Base-by-base conservation (phyloP, 2,329 filamentous ascomycete genomes). In the Colletotrichum sp. region DNA sequence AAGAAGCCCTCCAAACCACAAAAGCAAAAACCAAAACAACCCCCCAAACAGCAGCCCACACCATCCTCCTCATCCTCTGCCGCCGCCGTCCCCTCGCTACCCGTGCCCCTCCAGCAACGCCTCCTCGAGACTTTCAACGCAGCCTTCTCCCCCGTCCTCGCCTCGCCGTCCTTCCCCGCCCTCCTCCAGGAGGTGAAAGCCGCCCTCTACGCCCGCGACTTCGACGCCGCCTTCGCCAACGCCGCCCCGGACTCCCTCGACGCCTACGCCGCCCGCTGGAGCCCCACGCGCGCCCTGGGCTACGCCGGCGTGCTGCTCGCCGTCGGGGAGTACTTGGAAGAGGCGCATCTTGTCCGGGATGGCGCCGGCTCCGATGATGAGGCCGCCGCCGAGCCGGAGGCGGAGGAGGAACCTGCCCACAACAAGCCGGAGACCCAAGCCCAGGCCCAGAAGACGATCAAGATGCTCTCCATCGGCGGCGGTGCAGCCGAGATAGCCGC, bases 181-280 rank as follows among this genome's bases (percentile, higher is more conserved):
- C 84, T 92, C 5, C 89, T 98, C 25, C 96, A 98, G 81, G 91
- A 93, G 68, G 91, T 98, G 77, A 99, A 98, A 84, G 89, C 92
- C 9, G 95, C 96, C 78, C 89, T 99, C 10, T 98, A 94, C 83
- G 93, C 94, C 74, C 92, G 97, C 36, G 95, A 98, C 83, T 98
- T 98, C 84, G 89, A 89, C 15, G 86, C 88, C 18, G 96, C 96
- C 0, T 99, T 98, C 85, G 92, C 92, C 1, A 89, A 88, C 61
- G 76, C 76, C 22, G 27, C 58, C 8, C 68, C 71, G 3, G 89
- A 91, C 71, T 91, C 94, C 60, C 89, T 98, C 22, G 91, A 94
- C 76, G 94, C 94, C 12, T 99, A 99, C 86, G 95, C 95, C 10
- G 91, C 95, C 70, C 88, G 97, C 79, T 99, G 96, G 96, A 98